These are phyloP conservation scores for Cladophialophora immunda DNA, from an alignment of 2,329 filamentous ascomycete species.

Conservation along the genomic window DNA sequence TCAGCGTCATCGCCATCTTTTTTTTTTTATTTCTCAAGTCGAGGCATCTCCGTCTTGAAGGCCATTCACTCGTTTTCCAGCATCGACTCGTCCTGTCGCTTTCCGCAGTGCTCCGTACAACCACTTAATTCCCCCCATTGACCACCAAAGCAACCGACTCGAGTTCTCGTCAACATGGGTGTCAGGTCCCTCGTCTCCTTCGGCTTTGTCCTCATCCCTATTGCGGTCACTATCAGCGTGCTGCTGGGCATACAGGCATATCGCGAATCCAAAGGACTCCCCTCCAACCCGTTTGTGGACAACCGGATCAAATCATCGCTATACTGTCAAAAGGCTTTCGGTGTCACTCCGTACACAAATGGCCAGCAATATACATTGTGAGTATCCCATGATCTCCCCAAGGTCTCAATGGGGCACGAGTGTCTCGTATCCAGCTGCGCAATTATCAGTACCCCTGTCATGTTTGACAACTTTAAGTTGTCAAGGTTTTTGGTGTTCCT, in stretches of 20 bases:
- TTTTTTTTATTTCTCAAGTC: background rate
- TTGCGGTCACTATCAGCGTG: slow-evolving; percentile 60
- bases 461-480: slow-evolving; percentile 15
- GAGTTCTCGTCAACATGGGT: slow-evolving; percentile 40
- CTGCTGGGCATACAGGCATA: slow-evolving; percentile 60
- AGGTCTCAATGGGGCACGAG: background rate
- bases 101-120: background rate
- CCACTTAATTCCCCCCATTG: background rate
- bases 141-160: background rate
- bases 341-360: slow-evolving; percentile 55
- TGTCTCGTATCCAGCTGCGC: background rate
- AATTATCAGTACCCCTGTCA: slow-evolving; percentile 27
- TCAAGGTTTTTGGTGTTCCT: slow-evolving; percentile 23
- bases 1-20: background rate
- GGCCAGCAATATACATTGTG: slow-evolving; percentile 59
- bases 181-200: slow-evolving; percentile 60
- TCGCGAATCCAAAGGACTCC: slow-evolving; percentile 53
- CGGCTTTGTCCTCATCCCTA: slow-evolving; percentile 59
- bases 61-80: background rate
- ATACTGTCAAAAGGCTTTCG: slow-evolving; percentile 57
- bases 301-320: slow-evolving; percentile 48
- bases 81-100: background rate
- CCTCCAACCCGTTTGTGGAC: slow-evolving; percentile 53
- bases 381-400: slow-evolving; percentile 42
- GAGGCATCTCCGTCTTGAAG: background rate